Evolutionary conservation across 2,329 filamentous ascomycete genomes (phyloP), one percentile per base, ranked within the genome.

Genomic region (Ascomycota sp.): DNA sequence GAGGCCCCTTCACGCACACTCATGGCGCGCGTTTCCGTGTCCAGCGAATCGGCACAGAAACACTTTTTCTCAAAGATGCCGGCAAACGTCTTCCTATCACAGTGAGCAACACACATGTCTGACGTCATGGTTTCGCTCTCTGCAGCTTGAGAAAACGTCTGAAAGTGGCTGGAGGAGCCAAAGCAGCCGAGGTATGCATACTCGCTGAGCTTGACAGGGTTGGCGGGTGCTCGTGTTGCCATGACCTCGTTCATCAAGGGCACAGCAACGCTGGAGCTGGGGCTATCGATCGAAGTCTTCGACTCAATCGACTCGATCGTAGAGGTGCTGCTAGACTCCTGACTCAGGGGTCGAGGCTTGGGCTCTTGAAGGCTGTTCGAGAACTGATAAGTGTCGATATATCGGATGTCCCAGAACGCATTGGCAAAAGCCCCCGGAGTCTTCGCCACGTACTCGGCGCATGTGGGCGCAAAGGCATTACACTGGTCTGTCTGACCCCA

Each of bases 391-490:
- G 60, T 50, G 20, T 66, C 59, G 33, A 66, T 63, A 38, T 61
- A 64, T 32, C 56, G 51, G 51, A 77, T 54, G 39, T 75, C 43
- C 66, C 69, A 51, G 45, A 57, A 48, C 39, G 52, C 43, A 12
- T 54, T 52, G 9, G 38, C 34, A 34, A 63, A 63, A 9, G 49
- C 58, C 5, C 38, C 33, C 0, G 61, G 61, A 32, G 59, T 58
- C 1, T 42, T 45, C 11, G 53, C 58, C 8, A 65, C 61, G 37
- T 52, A 64, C 30, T 61, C 53, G 15, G 45, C 36, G 36, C 61
- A 65, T 3, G 57, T 60, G 5, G 52, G 40, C 1, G 58, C 58
- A n/a, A 51, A 45, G 8, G 40, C 33, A 32, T 42, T 42, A 37
- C 58, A 63, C 10, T 51, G 43, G 11, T 56, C 51, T 9, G 44